Conservation (phyloP, 352 stramenopile species). For the Globisporangium heterothallicum region DNA sequence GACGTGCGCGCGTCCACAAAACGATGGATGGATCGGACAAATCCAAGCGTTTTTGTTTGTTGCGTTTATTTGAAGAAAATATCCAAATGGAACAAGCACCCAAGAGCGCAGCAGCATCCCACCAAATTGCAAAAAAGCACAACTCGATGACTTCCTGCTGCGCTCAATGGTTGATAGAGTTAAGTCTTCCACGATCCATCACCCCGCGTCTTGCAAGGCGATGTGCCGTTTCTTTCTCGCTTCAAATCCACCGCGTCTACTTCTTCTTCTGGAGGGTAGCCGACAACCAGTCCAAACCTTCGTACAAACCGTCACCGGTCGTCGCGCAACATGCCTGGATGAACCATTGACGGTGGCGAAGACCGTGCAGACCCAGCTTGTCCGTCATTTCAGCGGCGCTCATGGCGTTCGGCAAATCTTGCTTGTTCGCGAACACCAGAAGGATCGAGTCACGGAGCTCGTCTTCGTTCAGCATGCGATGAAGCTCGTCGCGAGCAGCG, state of each 20-base stretch:
- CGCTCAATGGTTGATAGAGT: too few relatives aligned
- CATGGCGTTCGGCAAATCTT: conserved; percentile 99
- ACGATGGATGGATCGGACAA: not conserved
- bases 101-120: not conserved
- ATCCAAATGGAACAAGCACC: conserved; percentile 8
- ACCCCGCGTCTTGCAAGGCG: too few relatives aligned
- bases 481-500: conserved; percentile 94
- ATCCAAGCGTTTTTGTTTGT: too few relatives aligned
- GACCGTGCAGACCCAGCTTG: conserved; percentile 96
- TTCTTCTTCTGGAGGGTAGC: conserved; percentile 81
- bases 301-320: conserved; percentile 98
- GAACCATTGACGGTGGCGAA: conserved; percentile 98
- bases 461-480: conserved; percentile 98
- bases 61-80: conserved; percentile 4
- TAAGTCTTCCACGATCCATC: too few relatives aligned
- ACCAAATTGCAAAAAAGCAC: too few relatives aligned
- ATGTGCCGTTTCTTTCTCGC: too few relatives aligned
- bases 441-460: conserved; percentile 96
- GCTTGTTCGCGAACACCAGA: conserved; percentile 99
- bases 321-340: conserved; percentile 99
- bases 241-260: conserved; percentile 33
- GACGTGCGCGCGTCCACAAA: too few relatives aligned
- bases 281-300: conserved; percentile 98
- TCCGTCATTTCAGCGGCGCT: conserved; percentile 98
- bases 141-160: too few relatives aligned